Conservation (phyloP, 1,284 basidiomycete species). For the Boletus holoroseus region DNA sequence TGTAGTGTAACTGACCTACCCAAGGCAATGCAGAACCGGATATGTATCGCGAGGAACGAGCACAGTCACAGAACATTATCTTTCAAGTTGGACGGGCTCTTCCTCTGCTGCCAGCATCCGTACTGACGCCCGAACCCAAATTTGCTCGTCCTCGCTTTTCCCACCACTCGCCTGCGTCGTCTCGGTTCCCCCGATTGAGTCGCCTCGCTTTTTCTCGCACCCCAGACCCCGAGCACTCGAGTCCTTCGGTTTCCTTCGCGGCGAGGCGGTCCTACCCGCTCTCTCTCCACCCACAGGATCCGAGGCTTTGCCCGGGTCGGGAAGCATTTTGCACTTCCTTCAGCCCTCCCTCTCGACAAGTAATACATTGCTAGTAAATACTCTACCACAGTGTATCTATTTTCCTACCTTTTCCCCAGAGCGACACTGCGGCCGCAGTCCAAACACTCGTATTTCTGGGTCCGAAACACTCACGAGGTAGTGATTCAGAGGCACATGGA, state of each 20-base stretch:
- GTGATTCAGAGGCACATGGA: constrained; percentile 30
- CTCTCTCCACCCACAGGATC: not conserved
- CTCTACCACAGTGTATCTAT: not conserved
- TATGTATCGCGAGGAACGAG: not conserved
- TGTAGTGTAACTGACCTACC: not conserved
- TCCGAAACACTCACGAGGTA: constrained; percentile 18
- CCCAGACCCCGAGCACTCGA: not conserved
- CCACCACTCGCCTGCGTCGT: no score
- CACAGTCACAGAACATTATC: not conserved
- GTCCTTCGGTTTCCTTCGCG: not conserved
- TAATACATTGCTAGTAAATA: not conserved
- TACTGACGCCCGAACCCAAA: no score
- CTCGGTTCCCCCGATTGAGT: no score
- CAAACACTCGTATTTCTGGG: constrained; percentile 2
- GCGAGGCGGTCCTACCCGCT: not conserved
- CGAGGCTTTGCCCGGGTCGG: no score
- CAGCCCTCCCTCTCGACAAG: not conserved
- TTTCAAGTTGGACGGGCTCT: not conserved
- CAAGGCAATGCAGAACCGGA: not conserved
- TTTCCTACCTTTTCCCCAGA: no score
- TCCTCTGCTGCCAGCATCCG: no score
- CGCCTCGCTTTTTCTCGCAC: no score
- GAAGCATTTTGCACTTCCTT: no score
- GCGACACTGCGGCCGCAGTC: not conserved
- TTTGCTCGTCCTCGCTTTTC: no score